phyloP scores from a whole-genome alignment of 257 asterid genomes.

The Verbascum thapsus region DNA sequence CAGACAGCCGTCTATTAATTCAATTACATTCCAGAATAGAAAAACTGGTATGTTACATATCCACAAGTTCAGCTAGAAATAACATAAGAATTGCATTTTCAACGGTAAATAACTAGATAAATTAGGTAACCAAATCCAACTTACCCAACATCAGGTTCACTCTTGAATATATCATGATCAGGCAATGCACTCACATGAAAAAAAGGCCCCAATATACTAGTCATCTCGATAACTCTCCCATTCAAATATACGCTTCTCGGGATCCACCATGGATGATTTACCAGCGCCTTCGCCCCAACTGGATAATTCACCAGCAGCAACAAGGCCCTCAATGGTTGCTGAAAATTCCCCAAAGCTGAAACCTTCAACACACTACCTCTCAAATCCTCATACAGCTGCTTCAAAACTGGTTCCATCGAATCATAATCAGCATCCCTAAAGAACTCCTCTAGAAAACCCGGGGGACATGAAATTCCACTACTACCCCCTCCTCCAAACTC shows the following conservation, averaged over 20 bases:
- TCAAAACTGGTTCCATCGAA: slow-evolving; percentile 73
- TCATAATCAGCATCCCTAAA: slow-evolving; percentile 84
- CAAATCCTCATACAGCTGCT: slow-evolving; percentile 87
- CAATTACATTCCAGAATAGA: too few species aligned
- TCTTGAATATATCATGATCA: slow-evolving; percentile 79
- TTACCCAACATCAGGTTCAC: slow-evolving; percentile 96
- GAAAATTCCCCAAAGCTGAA: slow-evolving; percentile 89
- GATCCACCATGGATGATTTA: slow-evolving; percentile 95
- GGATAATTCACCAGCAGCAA: slow-evolving; percentile 68
- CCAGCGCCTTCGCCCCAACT: slow-evolving; percentile 80
- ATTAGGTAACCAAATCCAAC: too few species aligned
- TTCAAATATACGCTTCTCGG: slow-evolving; percentile 74
- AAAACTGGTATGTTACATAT: too few species aligned
- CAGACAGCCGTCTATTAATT: slow-evolving; percentile 37
- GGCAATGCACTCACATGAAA: slow-evolving; percentile 96
- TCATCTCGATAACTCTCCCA: slow-evolving; percentile 96
- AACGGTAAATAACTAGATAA: slow-evolving; percentile 12
- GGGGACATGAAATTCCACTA: slow-evolving; percentile 52
- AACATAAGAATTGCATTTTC: background rate
- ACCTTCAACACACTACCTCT: slow-evolving; percentile 86
- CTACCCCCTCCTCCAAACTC: slow-evolving; percentile 70
- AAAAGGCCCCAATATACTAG: slow-evolving; percentile 92
- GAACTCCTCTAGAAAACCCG: slow-evolving; percentile 81
- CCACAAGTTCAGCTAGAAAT: slow-evolving; percentile 20
- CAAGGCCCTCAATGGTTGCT: slow-evolving; percentile 85